Percentiles rank a stretch among this genome's conserved stretches.
Evolutionary conservation across 169 alveolate species (phyloP).

Genomic region (Plasmodium vinckei): DNA sequence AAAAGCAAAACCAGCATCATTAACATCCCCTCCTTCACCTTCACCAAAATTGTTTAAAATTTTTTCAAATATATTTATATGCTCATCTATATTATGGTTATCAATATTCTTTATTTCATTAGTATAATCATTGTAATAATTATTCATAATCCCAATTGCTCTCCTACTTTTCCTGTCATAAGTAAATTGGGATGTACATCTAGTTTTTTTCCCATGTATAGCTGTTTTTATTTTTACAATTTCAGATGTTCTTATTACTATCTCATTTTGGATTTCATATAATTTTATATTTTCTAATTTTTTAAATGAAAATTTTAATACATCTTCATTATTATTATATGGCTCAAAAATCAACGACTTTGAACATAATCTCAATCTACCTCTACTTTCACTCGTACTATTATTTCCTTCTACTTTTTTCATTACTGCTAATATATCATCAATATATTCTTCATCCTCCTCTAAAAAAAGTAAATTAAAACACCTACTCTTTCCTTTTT

Average conservation of each 20-base stretch:
- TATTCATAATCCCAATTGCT: neutral
- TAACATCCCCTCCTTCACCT: neutral
- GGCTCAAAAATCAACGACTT: constrained; percentile 89
- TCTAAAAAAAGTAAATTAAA: constrained; percentile 85
- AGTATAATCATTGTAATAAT: constrained; percentile 21
- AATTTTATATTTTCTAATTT: constrained; percentile 65
- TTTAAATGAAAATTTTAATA: constrained; percentile 81
- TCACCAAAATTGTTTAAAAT: constrained; percentile 38
- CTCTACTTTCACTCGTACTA: constrained; percentile 69
- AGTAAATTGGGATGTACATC: constrained; percentile 81
- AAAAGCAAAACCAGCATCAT: neutral
- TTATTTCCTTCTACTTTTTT: constrained; percentile 5
- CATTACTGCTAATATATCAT: constrained; percentile 77
- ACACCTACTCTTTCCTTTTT: constrained; percentile 69
- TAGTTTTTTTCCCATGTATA: constrained; percentile 81
- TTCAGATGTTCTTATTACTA: constrained; percentile 77
- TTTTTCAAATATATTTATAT: constrained; percentile 31
- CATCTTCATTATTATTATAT: constrained; percentile 80
- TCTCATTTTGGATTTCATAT: constrained; percentile 38
- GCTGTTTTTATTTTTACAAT: constrained; percentile 81
- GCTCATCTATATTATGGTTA: constrained; percentile 40
- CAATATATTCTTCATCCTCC: constrained; percentile 86
- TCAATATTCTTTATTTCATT: constrained; percentile 30
- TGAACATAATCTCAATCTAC: constrained; percentile 88
- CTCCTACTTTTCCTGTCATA: constrained; percentile 41